Percentiles rank a stretch among this genome's conserved stretches.
Evolutionary conservation across 116 monocot genomes (phyloP).

Genomic region (Posidonia oceanica): DNA sequence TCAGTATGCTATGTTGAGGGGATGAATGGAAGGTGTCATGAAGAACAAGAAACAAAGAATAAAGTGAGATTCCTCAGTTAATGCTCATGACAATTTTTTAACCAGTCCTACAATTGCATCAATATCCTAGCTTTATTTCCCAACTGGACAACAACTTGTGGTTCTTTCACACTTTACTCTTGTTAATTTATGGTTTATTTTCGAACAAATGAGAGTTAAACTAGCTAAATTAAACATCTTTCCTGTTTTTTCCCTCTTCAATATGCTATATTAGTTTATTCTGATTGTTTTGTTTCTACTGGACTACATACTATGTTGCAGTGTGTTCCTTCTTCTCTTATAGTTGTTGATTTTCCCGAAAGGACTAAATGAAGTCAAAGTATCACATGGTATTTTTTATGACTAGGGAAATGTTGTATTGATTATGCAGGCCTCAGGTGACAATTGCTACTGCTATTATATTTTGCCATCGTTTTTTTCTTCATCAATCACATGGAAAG

Average conservation of each 20-base stretch:
- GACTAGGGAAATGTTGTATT: neutral
- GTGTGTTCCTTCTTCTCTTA: no score
- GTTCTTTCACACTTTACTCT: neutral
- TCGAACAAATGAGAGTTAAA: no score
- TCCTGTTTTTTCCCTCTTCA: neutral
- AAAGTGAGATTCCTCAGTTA: neutral
- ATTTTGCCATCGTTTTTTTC: slow-evolving; percentile 14
- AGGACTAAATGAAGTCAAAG: no score
- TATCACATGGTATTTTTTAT: no score
- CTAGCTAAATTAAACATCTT: neutral
- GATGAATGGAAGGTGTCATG: no score
- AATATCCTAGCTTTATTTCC: neutral
- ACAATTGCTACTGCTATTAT: slow-evolving; percentile 15
- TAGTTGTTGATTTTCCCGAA: no score
- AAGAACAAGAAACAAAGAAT: neutral
- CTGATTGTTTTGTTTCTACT: neutral
- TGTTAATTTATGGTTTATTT: neutral
- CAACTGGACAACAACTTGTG: neutral
- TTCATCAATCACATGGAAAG: slow-evolving; percentile 13
- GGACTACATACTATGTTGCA: no score
- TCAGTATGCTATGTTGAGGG: no score
- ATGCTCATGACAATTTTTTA: neutral
- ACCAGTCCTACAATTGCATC: neutral
- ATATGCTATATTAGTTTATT: neutral
- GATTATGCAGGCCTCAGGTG: slow-evolving; percentile 10